Evolutionary conservation across 2,329 filamentous ascomycete species (phyloP), one percentile per base, ranked within the genome.

Genomic region (Westerdykella aurantiaca): DNA sequence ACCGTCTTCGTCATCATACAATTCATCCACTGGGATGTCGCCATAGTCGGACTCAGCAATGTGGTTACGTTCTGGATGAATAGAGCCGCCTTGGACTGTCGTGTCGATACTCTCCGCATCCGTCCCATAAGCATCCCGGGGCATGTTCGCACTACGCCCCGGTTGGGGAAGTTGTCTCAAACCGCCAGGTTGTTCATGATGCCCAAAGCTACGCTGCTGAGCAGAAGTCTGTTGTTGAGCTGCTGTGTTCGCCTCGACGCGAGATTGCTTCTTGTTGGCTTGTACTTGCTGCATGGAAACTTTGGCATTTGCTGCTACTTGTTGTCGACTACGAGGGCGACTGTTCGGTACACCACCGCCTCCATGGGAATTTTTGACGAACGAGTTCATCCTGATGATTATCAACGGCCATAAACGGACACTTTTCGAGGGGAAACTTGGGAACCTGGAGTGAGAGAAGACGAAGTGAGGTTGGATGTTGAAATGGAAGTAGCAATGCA

Each of bases 81-180:
- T 34, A 22, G 59, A 62, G 4, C 40, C 47, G 18, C 44, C 23
- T 34, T 59, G 50, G 1, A 58, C 48, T 18, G 64, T 68, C 5
- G 60, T 65, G 37, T 67, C 66, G 22, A 68, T 51, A 40, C 61
- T 66, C 34, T 60, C 64, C 21, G 58, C 60, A 46, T 70, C 67
- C 45, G 68, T 70, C 39, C 62, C 67, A 38, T 61, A 69, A 0
- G 34, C 39, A 47, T 63, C 57, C 44, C 45, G 46, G 39, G 50
- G 53, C 16, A 29, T 29, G 9, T 12, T 9, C 3, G 25, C 25
- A 22, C 38, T 35, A n/a, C 38, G 46, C 41, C 49, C 53, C 7
- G 40, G 43, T 21, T 50, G 44, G 14, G 37, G 38, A 29, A 49
- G 53, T 42, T 56, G 51, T 9, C 45, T 49, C 13, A 6, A 16